Conservation (phyloP, 2,329 filamentous ascomycete species). For the Annulohypoxylon truncatum region DNA sequence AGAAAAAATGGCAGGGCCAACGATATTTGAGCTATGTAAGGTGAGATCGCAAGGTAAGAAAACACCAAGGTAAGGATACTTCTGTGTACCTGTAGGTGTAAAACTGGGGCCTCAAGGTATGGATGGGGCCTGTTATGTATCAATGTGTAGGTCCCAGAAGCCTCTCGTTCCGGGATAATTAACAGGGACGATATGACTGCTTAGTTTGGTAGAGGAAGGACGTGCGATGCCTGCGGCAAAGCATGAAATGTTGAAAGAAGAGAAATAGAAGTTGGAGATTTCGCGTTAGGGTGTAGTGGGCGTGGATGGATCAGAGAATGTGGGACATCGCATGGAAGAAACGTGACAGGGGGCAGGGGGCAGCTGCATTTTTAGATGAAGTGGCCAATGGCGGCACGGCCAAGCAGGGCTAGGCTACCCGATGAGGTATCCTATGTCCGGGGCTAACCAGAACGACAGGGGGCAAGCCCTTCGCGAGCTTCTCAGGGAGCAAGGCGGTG, state of each 20-base stretch:
- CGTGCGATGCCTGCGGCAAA: conserved; percentile 49
- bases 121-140: conserved; percentile 44
- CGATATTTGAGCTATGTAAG: conserved; percentile 49
- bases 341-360: conserved; percentile 58
- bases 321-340: conserved; percentile 63
- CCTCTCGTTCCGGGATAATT: conserved; percentile 43
- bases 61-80: conserved; percentile 49
- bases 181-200: conserved; percentile 47
- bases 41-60: conserved; percentile 49
- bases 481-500: conserved; percentile 49
- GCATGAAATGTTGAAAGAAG: conserved; percentile 44
- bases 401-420: conserved; percentile 60
- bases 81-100: conserved; percentile 32
- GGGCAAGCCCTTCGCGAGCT: conserved; percentile 43
- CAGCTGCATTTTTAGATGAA: conserved; percentile 62
- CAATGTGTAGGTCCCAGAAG: conserved; percentile 41
- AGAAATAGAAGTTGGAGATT: conserved; percentile 47
- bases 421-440: conserved; percentile 62
- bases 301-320: conserved; percentile 53
- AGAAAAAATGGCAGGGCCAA: conserved; percentile 46
- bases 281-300: conserved; percentile 49
- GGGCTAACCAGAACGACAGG: conserved; percentile 59
- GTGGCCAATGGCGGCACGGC: conserved; percentile 61
- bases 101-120: conserved; percentile 42
- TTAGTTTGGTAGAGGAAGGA: conserved; percentile 45